A percentile compares a stretch with the other conserved stretches of the same genome.
phyloP scores from a whole-genome alignment of 1,284 basidiomycete genomes.

The Golubevia pallescens region DNA sequence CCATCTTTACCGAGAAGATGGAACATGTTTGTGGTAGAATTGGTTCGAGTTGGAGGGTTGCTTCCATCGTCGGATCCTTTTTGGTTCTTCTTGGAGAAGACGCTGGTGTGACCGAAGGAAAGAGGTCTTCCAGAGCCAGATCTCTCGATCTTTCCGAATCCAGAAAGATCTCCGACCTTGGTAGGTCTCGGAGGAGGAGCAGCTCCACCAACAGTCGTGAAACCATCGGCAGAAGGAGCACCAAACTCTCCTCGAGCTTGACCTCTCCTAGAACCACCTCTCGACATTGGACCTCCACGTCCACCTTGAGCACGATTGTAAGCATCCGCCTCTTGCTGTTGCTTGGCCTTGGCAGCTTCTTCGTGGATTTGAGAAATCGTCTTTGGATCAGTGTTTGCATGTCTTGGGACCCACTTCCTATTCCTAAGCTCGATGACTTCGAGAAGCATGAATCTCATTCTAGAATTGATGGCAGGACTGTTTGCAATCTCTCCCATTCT shows the following conservation, averaged over 20 bases:
- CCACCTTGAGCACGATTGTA: conserved; percentile 69
- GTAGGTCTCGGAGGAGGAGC: conserved; percentile 70
- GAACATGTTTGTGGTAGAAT: conserved; percentile 86
- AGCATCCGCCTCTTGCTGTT: conserved; percentile 36
- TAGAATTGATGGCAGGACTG: conserved; percentile 77
- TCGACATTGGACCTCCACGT: conserved; percentile 76
- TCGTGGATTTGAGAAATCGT: conserved; percentile 90
- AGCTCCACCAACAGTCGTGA: conserved; percentile 77
- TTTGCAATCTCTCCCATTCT: conserved; percentile 83
- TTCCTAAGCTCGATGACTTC: conserved; percentile 87
- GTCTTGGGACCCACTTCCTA: conserved; percentile 80
- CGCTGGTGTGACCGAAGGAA: conserved; percentile 24
- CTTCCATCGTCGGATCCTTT: conserved; percentile 71
- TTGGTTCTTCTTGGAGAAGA: conserved; percentile 69
- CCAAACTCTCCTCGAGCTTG: conserved; percentile 72
- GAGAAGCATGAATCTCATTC: conserved; percentile 94
- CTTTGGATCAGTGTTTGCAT: conserved; percentile 77
- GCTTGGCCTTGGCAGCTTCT: conserved; percentile 68
- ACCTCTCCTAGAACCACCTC: conserved; percentile 86
- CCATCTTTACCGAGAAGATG: conserved; percentile 44
- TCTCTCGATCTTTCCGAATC: conserved; percentile 78
- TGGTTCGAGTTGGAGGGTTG: conserved; percentile 76
- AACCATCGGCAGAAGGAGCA: conserved; percentile 72
- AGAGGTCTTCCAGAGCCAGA: conserved; percentile 11
- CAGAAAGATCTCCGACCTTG: conserved; percentile 83